phyloP scores from a whole-genome alignment of 306 rosid genomes.

The Quercus engelmannii region DNA sequence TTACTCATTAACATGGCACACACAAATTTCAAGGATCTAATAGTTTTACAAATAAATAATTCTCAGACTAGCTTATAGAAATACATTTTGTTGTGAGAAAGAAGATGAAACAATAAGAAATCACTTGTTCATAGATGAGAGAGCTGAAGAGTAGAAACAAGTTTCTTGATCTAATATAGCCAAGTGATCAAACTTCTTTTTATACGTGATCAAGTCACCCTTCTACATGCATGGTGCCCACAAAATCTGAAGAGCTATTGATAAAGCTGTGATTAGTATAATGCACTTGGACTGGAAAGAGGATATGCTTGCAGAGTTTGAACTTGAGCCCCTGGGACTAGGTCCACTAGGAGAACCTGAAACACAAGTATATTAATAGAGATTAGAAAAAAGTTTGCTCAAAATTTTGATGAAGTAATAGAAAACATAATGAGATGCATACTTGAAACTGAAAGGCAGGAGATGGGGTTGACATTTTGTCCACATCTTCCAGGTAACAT shows the following conservation, averaged over 20 bases:
- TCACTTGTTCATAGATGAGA: no score
- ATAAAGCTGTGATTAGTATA: not conserved
- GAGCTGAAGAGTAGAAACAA: not conserved
- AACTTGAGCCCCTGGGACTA: not conserved
- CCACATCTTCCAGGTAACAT: constrained; percentile 52
- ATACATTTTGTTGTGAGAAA: not conserved
- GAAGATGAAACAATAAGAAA: not conserved
- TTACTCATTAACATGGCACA: not conserved
- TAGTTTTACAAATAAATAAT: not conserved
- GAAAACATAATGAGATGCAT: not conserved
- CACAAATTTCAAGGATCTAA: not conserved
- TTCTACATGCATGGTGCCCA: not conserved
- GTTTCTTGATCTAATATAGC: not conserved
- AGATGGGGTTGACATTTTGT: constrained; percentile 45
- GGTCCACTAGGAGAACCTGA: constrained; percentile 18
- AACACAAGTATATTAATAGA: not conserved
- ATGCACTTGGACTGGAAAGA: not conserved
- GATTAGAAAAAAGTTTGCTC: not conserved
- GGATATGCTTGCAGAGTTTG: constrained; percentile 20
- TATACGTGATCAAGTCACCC: not conserved
- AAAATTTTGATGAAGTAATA: not conserved
- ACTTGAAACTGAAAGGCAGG: constrained; percentile 47
- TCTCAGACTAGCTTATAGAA: not conserved
- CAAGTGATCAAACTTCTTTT: not conserved
- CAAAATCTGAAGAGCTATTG: not conserved